Evolutionary conservation across 73 alveolate genomes (phyloP).

Genomic region (Paramecium bursaria): DNA sequence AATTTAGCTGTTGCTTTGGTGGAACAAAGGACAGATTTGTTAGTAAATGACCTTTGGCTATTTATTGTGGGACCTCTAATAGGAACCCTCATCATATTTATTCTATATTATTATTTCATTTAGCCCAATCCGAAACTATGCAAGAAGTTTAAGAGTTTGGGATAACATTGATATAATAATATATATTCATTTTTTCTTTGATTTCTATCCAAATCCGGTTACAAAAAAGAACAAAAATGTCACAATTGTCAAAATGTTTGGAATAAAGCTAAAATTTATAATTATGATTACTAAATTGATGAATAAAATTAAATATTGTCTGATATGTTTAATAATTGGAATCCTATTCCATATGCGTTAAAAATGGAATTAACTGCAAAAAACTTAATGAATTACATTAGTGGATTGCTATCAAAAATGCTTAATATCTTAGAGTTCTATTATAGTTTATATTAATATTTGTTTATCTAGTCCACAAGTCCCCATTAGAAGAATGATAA

Average conservation of each 20-base stretch:
- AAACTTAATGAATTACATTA: slow-evolving; percentile 9
- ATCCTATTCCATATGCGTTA: slow-evolving; percentile 62
- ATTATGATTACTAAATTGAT: slow-evolving; percentile 12
- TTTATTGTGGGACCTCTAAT: slow-evolving; percentile 41
- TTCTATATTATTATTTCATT: slow-evolving; percentile 10
- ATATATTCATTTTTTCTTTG: slow-evolving; percentile 9
- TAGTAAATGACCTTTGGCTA: slow-evolving; percentile 39
- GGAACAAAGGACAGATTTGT: neutral
- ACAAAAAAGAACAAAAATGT: slow-evolving; percentile 35
- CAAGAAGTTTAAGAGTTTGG: slow-evolving; percentile 11
- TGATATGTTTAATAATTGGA: slow-evolving; percentile 30
- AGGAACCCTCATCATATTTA: slow-evolving; percentile 9
- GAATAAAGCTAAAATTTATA: slow-evolving; percentile 3
- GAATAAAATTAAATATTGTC: slow-evolving; percentile 13
- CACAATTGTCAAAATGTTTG: neutral
- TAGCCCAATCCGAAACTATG: slow-evolving; percentile 17
- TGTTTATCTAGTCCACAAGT: slow-evolving; percentile 12
- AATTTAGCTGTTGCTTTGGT: slow-evolving; percentile 38
- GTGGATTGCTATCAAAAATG: slow-evolving; percentile 4
- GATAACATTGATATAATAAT: too few relatives aligned
- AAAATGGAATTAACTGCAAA: slow-evolving; percentile 20
- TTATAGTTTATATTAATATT: slow-evolving; percentile 31
- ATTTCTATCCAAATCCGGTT: slow-evolving; percentile 61
- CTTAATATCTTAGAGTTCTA: slow-evolving; percentile 18
- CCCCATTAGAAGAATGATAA: slow-evolving; percentile 82